Percentiles rank a stretch among this genome's conserved stretches.
Evolutionary conservation across 1,139 yeast genomes (phyloP).

Genomic region (Yamadazyma sp.): DNA sequence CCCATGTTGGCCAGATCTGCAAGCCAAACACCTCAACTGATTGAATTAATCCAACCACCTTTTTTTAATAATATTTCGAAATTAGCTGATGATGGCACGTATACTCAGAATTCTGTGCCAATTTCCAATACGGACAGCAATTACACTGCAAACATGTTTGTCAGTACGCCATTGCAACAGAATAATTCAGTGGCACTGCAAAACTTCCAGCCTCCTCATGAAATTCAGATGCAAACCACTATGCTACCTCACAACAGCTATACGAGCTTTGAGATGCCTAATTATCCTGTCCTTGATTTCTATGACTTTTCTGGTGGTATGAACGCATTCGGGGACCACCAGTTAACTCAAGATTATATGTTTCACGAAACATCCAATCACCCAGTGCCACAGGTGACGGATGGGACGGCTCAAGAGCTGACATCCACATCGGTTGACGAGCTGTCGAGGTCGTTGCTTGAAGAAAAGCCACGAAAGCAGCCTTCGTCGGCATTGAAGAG

Average conservation of each 20-base stretch:
- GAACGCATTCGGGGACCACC: conserved; percentile 8
- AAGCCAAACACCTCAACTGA: conserved; percentile 4
- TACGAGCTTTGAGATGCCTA: conserved; percentile 6
- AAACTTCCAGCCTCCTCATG: not conserved
- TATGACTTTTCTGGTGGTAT: conserved; percentile 12
- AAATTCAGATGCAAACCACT: conserved; percentile 2
- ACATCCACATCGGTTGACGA: not conserved
- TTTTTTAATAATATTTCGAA: conserved; percentile 1
- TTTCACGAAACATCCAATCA: not conserved
- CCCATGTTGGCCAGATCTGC: not conserved
- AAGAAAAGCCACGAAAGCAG: too few species aligned
- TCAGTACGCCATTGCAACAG: not conserved
- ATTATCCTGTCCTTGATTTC: conserved; percentile 10
- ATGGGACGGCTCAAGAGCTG: not conserved
- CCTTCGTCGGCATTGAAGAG: not conserved
- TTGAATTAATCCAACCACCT: conserved; percentile 5
- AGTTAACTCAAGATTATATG: not conserved
- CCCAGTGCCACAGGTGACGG: not conserved
- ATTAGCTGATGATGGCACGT: not conserved
- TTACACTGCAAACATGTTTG: not conserved
- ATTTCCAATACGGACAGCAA: not conserved
- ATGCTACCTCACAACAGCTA: conserved; percentile 3
- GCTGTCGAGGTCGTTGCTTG: too few species aligned
- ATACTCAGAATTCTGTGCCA: not conserved
- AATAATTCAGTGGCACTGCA: not conserved